These are phyloP conservation scores for Tillandsia fasciculata DNA, from an alignment of 176 grass and related monocot genomes.

Conservation along the genomic window DNA sequence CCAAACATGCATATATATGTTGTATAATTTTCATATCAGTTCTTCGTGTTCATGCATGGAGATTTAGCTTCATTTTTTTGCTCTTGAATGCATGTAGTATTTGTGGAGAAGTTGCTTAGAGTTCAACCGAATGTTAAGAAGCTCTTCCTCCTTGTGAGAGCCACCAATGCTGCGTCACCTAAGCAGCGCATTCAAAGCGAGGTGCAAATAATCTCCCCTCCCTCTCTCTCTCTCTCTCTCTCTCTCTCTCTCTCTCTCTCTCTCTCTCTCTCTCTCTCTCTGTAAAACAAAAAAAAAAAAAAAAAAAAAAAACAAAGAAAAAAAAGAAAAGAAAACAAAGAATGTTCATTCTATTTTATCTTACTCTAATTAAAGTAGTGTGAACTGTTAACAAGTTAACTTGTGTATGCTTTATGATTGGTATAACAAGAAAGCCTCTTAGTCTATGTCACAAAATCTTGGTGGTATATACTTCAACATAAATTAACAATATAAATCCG, in stretches of 20 bases:
- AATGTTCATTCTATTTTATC: too few relatives aligned
- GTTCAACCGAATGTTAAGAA: conserved; percentile 73
- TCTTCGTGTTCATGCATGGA: background rate
- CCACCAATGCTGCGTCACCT: conserved; percentile 28
- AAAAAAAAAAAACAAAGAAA: too few relatives aligned
- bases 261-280: too few relatives aligned
- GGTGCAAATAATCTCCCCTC: conserved; percentile 22
- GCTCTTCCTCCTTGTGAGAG: conserved; percentile 77
- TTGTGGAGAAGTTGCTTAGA: conserved; percentile 86
- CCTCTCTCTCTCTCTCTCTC: background rate
- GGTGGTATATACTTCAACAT: background rate
- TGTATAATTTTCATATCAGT: background rate
- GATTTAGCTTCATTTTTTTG: conserved; percentile 2
- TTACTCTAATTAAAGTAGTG: too few relatives aligned
- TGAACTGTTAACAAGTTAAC: too few relatives aligned
- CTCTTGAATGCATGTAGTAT: conserved; percentile 24
- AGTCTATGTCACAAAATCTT: background rate
- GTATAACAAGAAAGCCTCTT: background rate
- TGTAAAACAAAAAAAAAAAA: too few relatives aligned
- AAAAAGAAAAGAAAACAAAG: too few relatives aligned
- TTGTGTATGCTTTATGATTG: background rate
- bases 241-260: background rate
- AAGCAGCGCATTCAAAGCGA: conserved; percentile 52
- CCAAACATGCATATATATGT: background rate
- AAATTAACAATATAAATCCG: background rate